phyloP scores from a whole-genome alignment of 1,139 yeast genomes.

The Pneumocystis oryctolagi region DNA sequence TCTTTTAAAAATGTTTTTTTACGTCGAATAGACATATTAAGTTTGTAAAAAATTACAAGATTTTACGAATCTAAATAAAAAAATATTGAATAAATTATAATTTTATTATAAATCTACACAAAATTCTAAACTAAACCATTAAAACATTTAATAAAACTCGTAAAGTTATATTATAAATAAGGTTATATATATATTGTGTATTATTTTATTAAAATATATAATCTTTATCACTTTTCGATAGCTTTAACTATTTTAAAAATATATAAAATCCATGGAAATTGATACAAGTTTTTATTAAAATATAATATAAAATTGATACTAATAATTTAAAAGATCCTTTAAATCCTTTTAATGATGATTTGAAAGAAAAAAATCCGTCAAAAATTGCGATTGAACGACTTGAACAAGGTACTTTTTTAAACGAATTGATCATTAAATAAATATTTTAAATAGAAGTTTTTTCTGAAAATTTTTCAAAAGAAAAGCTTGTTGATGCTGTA shows the following conservation, averaged over 20 bases:
- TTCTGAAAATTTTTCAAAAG: not conserved
- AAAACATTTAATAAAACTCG: not conserved
- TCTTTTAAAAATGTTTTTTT: not conserved
- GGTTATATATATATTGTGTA: not conserved
- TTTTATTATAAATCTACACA: no score
- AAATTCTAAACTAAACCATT: not conserved
- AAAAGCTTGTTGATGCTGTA: not conserved
- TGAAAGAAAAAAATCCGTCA: not conserved
- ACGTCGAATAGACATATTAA: not conserved
- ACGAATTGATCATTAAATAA: not conserved
- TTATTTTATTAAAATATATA: not conserved
- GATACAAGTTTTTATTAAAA: not conserved
- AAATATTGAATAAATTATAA: no score
- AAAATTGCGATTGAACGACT: not conserved
- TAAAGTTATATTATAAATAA: no score
- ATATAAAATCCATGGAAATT: not conserved
- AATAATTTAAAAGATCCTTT: not conserved
- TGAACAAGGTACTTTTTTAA: not conserved
- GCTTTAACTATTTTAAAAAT: not conserved
- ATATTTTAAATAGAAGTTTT: not conserved
- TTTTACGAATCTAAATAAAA: no score
- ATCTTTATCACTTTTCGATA: not conserved
- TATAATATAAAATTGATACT: not conserved
- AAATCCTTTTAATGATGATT: not conserved
- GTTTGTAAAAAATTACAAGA: not conserved